phyloP scores from a whole-genome alignment of 2,329 filamentous ascomycete genomes.

The Aspergillus fischeri region DNA sequence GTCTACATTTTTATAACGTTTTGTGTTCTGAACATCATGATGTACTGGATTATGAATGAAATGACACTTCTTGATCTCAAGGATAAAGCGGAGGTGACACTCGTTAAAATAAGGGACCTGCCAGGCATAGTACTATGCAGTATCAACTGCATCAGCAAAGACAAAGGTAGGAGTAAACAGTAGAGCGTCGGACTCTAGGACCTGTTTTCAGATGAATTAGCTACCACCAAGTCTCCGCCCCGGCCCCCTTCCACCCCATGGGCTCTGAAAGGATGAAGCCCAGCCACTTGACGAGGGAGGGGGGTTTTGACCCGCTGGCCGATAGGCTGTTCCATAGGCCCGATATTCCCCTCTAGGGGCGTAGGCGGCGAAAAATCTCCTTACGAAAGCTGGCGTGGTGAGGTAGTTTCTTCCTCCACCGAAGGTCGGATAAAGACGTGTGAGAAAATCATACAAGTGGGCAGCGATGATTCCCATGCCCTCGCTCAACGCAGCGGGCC shows the following conservation, averaged over 20 bases:
- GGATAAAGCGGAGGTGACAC: not conserved
- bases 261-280: slow-evolving; percentile 28
- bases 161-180: not conserved
- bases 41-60: not conserved
- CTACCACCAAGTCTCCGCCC: slow-evolving; percentile 39
- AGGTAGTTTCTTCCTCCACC: slow-evolving; percentile 77
- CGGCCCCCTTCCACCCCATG: slow-evolving; percentile 38
- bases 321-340: slow-evolving; percentile 60
- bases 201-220: slow-evolving; percentile 11
- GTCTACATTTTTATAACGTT: not conserved
- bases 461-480: slow-evolving; percentile 78
- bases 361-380: slow-evolving; percentile 56
- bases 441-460: slow-evolving; percentile 86
- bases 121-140: not conserved
- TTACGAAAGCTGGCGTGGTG: slow-evolving; percentile 68
- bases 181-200: not conserved
- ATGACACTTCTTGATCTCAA: not conserved
- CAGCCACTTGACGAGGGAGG: slow-evolving; percentile 22
- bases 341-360: slow-evolving; percentile 46
- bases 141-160: not conserved
- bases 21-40: not conserved
- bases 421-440: slow-evolving; percentile 81
- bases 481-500: slow-evolving; percentile 57
- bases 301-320: slow-evolving; percentile 28
- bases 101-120: not conserved